Percentiles rank a stretch among this genome's conserved stretches.
Conservation (phyloP, 495 filamentous ascomycete genomes). For the Xylaria nigripes region DNA sequence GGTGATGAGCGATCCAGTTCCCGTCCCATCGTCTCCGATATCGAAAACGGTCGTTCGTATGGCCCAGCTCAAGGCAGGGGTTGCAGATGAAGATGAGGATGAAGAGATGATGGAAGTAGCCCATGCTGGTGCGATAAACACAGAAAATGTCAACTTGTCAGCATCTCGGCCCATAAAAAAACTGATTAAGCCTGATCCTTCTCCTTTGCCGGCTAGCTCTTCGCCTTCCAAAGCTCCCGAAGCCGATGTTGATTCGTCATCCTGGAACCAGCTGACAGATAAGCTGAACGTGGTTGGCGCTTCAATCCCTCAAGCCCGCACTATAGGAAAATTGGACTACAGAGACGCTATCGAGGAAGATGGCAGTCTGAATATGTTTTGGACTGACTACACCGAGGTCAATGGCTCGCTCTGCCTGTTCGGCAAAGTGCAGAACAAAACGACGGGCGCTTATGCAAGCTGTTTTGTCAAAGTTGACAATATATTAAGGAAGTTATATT, state of each 20-base stretch:
- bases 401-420: conserved; percentile 90
- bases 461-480: conserved; percentile 97
- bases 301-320: conserved; percentile 48
- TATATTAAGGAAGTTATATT: conserved; percentile 84
- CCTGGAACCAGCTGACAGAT: conserved; percentile 80
- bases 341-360: conserved; percentile 81
- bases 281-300: conserved; percentile 76
- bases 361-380: conserved; percentile 88
- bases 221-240: conserved; percentile 58
- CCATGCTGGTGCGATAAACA: conserved; percentile 58
- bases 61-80: conserved; percentile 52
- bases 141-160: conserved; percentile 74
- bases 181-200: conserved; percentile 53
- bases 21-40: conserved; percentile 76
- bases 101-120: conserved; percentile 81
- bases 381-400: conserved; percentile 92
- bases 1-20: conserved; percentile 64
- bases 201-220: conserved; percentile 64
- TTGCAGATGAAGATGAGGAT: conserved; percentile 57
- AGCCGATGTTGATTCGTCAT: conserved; percentile 60
- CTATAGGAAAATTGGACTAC: conserved; percentile 69
- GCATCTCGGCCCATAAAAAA: conserved; percentile 75
- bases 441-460: conserved; percentile 66
- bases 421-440: conserved; percentile 92
- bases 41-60: conserved; percentile 73